These are phyloP conservation scores for Rutstroemia sydowiana DNA, from an alignment of 2,329 filamentous ascomycete genomes.

Conservation along the genomic window DNA sequence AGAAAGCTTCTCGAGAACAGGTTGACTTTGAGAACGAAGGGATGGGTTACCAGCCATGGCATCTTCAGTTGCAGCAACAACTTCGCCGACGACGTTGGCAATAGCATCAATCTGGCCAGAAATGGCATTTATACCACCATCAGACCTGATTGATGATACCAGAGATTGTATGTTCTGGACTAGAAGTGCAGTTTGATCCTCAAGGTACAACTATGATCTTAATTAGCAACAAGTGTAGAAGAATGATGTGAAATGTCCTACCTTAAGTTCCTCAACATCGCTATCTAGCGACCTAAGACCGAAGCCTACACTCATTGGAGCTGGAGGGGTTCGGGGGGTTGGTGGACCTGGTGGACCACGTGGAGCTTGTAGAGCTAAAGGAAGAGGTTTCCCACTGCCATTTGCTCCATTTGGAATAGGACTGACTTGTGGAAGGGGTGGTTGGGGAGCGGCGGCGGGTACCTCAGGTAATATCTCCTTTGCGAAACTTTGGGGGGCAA, in stretches of 20 bases:
- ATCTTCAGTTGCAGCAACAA: constrained; percentile 58
- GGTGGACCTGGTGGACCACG: constrained; percentile 4
- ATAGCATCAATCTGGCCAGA: constrained; percentile 65
- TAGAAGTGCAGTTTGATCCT: constrained; percentile 73
- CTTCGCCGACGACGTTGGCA: constrained; percentile 60
- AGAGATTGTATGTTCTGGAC: constrained; percentile 78
- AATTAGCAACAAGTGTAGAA: constrained; percentile 15
- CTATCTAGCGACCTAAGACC: constrained; percentile 35
- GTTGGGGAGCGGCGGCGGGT: neutral
- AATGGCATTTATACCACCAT: constrained; percentile 57
- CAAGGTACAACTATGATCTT: constrained; percentile 58
- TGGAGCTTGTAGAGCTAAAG: constrained; percentile 1
- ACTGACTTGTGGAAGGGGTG: neutral
- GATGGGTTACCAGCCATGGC: constrained; percentile 46
- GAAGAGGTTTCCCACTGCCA: constrained; percentile 23
- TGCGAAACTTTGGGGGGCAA: neutral
- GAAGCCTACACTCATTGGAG: constrained; percentile 34
- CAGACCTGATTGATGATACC: constrained; percentile 62
- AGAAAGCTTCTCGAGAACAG: constrained; percentile 49
- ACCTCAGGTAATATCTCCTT: neutral
- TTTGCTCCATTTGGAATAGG: constrained; percentile 17
- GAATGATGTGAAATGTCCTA: constrained; percentile 27
- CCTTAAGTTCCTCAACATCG: constrained; percentile 55
- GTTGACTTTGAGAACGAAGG: constrained; percentile 42
- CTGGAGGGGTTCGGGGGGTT: constrained; percentile 9